Evolutionary conservation across 352 stramenopile species (phyloP).

Genomic region (Pythium folliculosum): DNA sequence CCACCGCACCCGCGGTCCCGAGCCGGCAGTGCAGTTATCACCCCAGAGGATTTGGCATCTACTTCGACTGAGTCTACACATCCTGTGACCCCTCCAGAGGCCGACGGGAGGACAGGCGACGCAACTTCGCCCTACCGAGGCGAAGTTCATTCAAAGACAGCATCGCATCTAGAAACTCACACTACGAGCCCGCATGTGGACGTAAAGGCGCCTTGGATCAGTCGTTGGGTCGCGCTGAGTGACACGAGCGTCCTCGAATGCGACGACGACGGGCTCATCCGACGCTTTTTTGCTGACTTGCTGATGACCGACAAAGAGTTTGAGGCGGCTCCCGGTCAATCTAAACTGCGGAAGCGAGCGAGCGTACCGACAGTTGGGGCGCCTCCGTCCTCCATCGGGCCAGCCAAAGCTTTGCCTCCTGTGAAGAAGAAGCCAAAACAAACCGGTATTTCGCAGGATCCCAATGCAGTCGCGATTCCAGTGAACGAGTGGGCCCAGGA

Average conservation of each 20-base stretch:
- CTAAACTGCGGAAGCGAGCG: slow-evolving; percentile 37
- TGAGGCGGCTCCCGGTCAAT: slow-evolving; percentile 30
- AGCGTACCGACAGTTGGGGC: slow-evolving; percentile 37
- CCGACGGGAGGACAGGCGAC: not conserved
- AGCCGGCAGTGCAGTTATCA: not conserved
- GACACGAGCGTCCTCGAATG: not conserved
- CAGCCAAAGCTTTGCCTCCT: not conserved
- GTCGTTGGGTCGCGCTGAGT: not conserved
- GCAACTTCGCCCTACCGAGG: not conserved
- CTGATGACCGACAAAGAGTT: slow-evolving; percentile 42
- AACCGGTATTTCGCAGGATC: not conserved
- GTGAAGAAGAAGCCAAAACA: slow-evolving; percentile 18
- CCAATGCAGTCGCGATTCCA: not conserved
- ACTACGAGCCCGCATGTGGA: not conserved
- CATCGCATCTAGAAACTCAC: not conserved
- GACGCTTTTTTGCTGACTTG: slow-evolving; percentile 40
- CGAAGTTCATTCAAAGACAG: too few relatives aligned
- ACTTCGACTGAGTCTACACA: not conserved
- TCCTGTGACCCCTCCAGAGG: not conserved
- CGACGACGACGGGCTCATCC: slow-evolving; percentile 25
- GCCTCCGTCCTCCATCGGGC: slow-evolving; percentile 8
- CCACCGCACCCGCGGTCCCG: not conserved
- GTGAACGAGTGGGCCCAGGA: slow-evolving; percentile 18
- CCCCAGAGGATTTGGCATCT: not conserved
- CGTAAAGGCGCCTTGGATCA: not conserved